Evolutionary conservation across 2,329 filamentous ascomycete species (phyloP), one percentile per base, ranked within the genome.

Genomic region (Aspergillus neotritici): DNA sequence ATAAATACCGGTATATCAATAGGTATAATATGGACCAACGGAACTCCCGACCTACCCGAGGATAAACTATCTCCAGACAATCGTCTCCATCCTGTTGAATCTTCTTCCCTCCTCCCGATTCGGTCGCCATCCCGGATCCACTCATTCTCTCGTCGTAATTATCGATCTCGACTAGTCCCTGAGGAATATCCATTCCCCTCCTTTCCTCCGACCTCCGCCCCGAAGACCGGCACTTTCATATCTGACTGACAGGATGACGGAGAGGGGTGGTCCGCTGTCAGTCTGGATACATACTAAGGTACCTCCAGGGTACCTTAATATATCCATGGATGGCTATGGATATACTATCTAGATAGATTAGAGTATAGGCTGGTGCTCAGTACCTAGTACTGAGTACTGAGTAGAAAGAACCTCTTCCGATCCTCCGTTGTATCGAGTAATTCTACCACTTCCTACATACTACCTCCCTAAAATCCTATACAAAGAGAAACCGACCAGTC

Each of bases 211-310:
- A 38, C 25, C 3, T 3, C 25, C 15, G 34, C 44, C 43, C 40
- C 40, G 40, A 43, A 43, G 44, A 50, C 45, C 48, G 48, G 48
- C 48, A 48, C 40, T 48, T 47, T 25, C 30, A 4, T 9, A 28
- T 21, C 9, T 21, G 15, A 13, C 15, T 38, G 12, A 13, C n/a
- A 38, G 36, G 36, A 12, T 21, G 28, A 6, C 36, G 31, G 12
- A 15, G 25, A 32, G 17, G 17, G 4, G 16, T 25, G 49, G 56
- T 55, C 48, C 40, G 53, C 57, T 56, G 56, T 56, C 58, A 62
- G 59, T 56, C 58, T 61, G 60, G 51, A 56, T 54, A 53, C 47
- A 50, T 47, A 48, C n/a, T n/a, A n/a, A n/a, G n/a, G n/a, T n/a
- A n/a, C n/a, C n/a, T n/a, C n/a, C n/a, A n/a, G n/a, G n/a, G n/a